phyloP scores from a whole-genome alignment of 2,329 filamentous ascomycete species.

The Scedosporium boydii region DNA sequence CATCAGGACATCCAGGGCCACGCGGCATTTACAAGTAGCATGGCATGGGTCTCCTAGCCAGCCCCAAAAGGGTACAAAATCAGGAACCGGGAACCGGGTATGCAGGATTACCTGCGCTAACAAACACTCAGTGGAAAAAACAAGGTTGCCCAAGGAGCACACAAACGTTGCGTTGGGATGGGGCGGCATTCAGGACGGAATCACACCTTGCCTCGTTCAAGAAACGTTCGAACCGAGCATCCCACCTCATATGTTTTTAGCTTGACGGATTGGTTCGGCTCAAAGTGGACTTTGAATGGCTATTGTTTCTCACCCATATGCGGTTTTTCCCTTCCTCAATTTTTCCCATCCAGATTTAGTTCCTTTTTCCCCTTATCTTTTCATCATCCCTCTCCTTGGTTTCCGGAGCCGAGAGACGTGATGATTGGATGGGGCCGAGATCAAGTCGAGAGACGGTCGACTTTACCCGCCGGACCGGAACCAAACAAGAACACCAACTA shows the following conservation, averaged over 20 bases:
- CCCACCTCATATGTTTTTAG: not conserved
- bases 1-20: not conserved
- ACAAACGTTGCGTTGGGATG: not conserved
- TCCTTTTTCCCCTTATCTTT: not conserved
- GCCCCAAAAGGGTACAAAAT: not conserved
- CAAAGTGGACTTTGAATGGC: not conserved
- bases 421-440: not conserved
- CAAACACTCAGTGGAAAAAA: not conserved
- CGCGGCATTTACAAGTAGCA: not conserved
- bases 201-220: not conserved
- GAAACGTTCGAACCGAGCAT: not conserved
- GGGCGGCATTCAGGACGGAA: not conserved
- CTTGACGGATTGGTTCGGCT: not conserved
- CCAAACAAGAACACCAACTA: not conserved
- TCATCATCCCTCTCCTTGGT: not conserved
- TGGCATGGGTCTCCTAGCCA: not conserved
- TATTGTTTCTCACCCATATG: not conserved
- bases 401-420: not conserved
- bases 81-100: conserved; percentile 4
- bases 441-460: not conserved
- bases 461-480: conserved; percentile 7
- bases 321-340: not conserved
- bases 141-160: not conserved
- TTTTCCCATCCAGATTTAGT: not conserved
- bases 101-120: not conserved